Percentiles rank a stretch among this genome's conserved stretches.
These are phyloP conservation scores for Wickerhamiella cacticola DNA, from an alignment of 805 yeast genomes.

Conservation along the genomic window DNA sequence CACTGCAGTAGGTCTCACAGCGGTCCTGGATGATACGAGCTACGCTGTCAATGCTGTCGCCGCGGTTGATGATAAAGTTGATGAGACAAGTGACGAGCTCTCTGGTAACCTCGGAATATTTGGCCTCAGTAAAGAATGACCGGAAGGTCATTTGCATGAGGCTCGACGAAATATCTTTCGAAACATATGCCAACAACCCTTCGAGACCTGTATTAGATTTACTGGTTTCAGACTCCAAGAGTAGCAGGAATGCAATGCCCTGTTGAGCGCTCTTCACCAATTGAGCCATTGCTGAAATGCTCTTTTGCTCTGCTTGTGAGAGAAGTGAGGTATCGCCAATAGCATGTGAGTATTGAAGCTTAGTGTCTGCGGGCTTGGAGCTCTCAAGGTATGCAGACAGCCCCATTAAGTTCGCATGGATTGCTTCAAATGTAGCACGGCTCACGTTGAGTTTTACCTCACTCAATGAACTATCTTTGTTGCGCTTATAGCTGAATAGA, in stretches of 20 bases:
- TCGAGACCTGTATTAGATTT: slow-evolving; percentile 37
- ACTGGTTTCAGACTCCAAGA: slow-evolving; percentile 56
- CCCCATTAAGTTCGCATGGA: slow-evolving; percentile 27
- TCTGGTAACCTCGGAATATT: slow-evolving; percentile 45
- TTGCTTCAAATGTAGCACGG: slow-evolving; percentile 20
- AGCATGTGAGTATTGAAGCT: slow-evolving; percentile 21
- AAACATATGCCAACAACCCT: slow-evolving; percentile 57
- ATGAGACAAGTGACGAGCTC: slow-evolving; percentile 83
- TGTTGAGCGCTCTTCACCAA: slow-evolving; percentile 72
- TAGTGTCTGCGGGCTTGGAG: slow-evolving; percentile 28
- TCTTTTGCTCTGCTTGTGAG: slow-evolving; percentile 79
- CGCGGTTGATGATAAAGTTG: slow-evolving; percentile 74
- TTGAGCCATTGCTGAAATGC: slow-evolving; percentile 64
- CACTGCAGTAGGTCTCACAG: slow-evolving; percentile 89
- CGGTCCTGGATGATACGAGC: slow-evolving; percentile 81
- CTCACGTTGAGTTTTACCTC: slow-evolving; percentile 21
- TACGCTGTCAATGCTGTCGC: slow-evolving; percentile 85
- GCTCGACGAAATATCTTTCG: slow-evolving; percentile 52
- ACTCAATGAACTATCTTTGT: slow-evolving; percentile 13
- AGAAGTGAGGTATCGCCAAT: slow-evolving; percentile 20
- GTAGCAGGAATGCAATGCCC: slow-evolving; percentile 76
- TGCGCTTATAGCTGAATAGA: slow-evolving; percentile 28
- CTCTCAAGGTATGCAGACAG: slow-evolving; percentile 31
- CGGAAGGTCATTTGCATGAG: slow-evolving; percentile 56
- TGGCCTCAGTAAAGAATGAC: slow-evolving; percentile 59